Conservation (phyloP, 441 rosid species). For the Viola pubescens region DNA sequence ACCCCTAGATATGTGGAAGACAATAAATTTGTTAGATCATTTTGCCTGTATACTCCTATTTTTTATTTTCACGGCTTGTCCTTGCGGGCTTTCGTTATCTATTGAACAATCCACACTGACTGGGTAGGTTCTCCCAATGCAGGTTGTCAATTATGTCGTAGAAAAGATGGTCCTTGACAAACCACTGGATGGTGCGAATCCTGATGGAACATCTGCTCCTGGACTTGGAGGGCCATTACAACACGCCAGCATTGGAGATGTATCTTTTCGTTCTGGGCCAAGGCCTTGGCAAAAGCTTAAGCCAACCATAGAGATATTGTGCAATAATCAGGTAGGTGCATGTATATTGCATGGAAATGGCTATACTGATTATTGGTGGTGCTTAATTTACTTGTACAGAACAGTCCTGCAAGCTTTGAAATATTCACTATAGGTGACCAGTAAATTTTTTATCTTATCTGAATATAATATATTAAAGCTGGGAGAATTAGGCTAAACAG, state of each 20-base stretch:
- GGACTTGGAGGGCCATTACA: conserved; percentile 60
- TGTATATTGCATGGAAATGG: neutral
- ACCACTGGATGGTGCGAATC: conserved; percentile 49
- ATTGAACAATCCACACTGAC: neutral
- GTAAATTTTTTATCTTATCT: no score
- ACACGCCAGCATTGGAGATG: conserved; percentile 62
- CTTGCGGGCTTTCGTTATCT: no score
- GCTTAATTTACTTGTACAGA: neutral
- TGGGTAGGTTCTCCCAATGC: conserved; percentile 4
- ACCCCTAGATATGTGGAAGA: no score
- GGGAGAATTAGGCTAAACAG: no score
- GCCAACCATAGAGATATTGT: conserved; percentile 89
- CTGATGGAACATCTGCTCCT: conserved; percentile 63
- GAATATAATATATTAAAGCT: no score
- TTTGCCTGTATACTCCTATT: no score
- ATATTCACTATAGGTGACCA: no score
- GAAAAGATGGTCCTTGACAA: conserved; percentile 96
- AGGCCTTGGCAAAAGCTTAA: conserved; percentile 80
- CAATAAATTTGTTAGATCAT: no score
- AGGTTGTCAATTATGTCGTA: conserved; percentile 96
- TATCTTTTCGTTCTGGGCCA: conserved; percentile 54
- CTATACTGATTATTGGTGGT: neutral
- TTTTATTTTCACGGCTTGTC: no score
- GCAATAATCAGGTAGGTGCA: conserved; percentile 86
- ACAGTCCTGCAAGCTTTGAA: no score